These are phyloP conservation scores for Pholiota microspora DNA, from an alignment of 768 basidiomycete genomes.

Conservation along the genomic window DNA sequence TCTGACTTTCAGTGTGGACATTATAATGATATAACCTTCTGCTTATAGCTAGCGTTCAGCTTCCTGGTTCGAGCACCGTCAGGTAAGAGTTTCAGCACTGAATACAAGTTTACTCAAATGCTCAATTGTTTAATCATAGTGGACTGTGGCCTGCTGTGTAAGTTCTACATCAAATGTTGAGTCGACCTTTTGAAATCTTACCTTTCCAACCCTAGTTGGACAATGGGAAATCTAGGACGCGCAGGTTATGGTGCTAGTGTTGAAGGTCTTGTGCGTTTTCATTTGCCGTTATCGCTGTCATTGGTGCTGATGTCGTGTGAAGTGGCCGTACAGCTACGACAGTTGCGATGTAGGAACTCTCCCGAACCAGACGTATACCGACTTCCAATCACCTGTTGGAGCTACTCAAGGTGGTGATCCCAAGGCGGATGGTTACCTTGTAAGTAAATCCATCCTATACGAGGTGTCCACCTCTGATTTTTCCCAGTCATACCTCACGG, in stretches of 20 bases:
- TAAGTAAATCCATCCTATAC: constrained; percentile 11
- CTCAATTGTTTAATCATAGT: constrained; percentile 13
- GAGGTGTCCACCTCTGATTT: not conserved
- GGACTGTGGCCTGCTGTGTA: constrained; percentile 39
- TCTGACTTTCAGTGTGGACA: not conserved
- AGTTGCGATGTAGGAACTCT: constrained; percentile 80
- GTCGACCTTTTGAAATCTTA: no score
- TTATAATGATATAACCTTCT: not conserved
- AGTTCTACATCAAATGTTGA: constrained; percentile 14
- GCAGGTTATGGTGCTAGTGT: constrained; percentile 69
- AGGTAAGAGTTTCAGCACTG: constrained; percentile 19
- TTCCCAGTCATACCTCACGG: constrained; percentile 63
- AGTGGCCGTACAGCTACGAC: constrained; percentile 71
- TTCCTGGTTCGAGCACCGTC: constrained; percentile 27
- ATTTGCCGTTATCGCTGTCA: not conserved
- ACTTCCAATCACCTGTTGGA: constrained; percentile 41
- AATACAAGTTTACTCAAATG: not conserved
- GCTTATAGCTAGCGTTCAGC: constrained; percentile 22
- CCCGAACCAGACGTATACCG: constrained; percentile 72
- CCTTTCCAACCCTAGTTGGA: constrained; percentile 27
- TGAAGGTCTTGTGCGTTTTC: constrained; percentile 51
- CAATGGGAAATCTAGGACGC: constrained; percentile 53
- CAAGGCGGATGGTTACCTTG: constrained; percentile 33
- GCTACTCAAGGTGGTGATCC: constrained; percentile 41
- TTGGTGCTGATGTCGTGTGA: not conserved